Evolutionary conservation across 108 stramenopile genomes (phyloP).

Genomic region (Craspedostauros australis): DNA sequence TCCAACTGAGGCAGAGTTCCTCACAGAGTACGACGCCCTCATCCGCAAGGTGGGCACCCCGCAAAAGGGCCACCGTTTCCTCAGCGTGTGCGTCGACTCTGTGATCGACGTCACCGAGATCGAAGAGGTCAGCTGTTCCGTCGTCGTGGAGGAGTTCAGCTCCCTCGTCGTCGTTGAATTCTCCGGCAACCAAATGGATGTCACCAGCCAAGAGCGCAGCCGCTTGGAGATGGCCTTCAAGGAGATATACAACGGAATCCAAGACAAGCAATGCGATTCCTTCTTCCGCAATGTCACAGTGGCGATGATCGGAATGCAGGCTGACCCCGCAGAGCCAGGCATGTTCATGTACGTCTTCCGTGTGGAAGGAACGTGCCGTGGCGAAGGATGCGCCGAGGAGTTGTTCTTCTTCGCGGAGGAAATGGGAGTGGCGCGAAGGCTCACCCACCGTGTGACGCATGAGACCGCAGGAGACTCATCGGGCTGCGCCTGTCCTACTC

Average conservation of each 20-base stretch:
- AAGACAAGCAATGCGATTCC: constrained; percentile 15
- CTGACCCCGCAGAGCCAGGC: constrained; percentile 7
- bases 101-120: constrained; percentile 18
- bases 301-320: constrained; percentile 11
- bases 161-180: constrained; percentile 19
- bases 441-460: background rate
- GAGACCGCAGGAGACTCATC: background rate
- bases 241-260: constrained; percentile 22
- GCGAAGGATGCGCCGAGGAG: constrained; percentile 14
- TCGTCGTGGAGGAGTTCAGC: constrained; percentile 9
- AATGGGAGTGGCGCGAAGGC: background rate
- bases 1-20: constrained; percentile 30
- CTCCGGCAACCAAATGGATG: constrained; percentile 9
- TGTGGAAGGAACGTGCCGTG: constrained; percentile 23
- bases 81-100: constrained; percentile 18
- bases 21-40: constrained; percentile 6
- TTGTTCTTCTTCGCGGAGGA: constrained; percentile 8
- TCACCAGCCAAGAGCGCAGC: constrained; percentile 12
- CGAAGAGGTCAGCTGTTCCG: constrained; percentile 4
- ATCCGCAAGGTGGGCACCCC: too few species aligned
- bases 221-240: constrained; percentile 15
- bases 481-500: constrained; percentile 15
- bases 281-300: constrained; percentile 12
- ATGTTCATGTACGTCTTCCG: constrained; percentile 17
- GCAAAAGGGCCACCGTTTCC: too few species aligned